These are phyloP conservation scores for Penicillium olsonii DNA, from an alignment of 2,329 filamentous ascomycete species.

Conservation along the genomic window DNA sequence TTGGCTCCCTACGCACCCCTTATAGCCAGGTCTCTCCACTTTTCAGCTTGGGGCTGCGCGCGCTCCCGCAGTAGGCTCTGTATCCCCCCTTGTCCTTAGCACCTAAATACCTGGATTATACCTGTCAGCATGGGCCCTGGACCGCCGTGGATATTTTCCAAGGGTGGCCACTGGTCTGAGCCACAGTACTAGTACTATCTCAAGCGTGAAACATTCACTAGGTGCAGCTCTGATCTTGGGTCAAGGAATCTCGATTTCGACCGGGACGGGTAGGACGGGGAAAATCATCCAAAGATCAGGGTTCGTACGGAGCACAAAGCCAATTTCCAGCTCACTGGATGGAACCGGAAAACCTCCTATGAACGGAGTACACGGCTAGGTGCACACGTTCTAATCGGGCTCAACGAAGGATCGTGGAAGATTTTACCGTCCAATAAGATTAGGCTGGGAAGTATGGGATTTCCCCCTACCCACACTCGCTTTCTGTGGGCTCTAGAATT, in stretches of 20 bases:
- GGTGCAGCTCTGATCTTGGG: neutral
- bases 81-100: neutral
- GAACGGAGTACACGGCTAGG: neutral
- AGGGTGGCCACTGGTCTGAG: neutral
- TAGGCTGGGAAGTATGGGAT: too few relatives aligned
- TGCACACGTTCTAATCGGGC: neutral
- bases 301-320: neutral
- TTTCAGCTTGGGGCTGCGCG: neutral
- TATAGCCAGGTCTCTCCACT: neutral
- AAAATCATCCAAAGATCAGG: neutral
- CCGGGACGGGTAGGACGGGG: neutral
- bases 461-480: neutral
- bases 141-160: neutral
- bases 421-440: slow-evolving; percentile 1
- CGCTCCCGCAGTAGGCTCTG: neutral
- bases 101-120: neutral
- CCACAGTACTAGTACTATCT: neutral
- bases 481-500: neutral
- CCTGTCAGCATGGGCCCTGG: neutral
- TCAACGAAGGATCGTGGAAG: neutral
- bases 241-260: neutral
- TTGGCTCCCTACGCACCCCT: neutral
- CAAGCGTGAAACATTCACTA: neutral
- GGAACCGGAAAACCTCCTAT: neutral
- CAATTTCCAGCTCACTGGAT: slow-evolving; percentile 3